Base-by-base conservation (phyloP, 768 basidiomycete species). In the Xerocomellus intermedius region DNA sequence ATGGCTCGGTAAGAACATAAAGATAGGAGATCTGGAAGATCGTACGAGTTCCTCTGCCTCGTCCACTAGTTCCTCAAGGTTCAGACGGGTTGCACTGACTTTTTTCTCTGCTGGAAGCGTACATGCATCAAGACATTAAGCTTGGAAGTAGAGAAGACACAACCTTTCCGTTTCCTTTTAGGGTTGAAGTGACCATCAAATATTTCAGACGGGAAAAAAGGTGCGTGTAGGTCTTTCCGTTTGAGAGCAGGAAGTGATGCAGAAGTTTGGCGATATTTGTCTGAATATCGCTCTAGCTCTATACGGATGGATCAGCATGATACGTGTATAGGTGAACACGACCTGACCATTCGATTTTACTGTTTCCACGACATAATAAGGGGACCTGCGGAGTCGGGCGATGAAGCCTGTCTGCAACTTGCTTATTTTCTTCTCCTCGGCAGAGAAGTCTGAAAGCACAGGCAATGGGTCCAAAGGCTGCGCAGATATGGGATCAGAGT, bases 271-370 rank as follows among this genome's bases (percentile, higher is more conserved):
- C 85, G 80, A 68, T 92, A 91, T 70, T 89, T 90, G 71, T 94
- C 91, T 17, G 89, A 91, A 67, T 91, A 94, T 28, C 88, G 83
- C 41, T 87, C 83, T 5, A 93, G 72, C 41, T 91, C 91, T 89
- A 57, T 35, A 56, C 7, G 14, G 38, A 50, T 33, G 12, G 13
- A 41, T 66, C 47, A 62, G 50, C 8, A 22, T 7, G 12, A 24
- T 8, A 42, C 13, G 9, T 8, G 16, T 17, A 14, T 33, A n/a
- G n/a, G 21, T 21, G 24, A 36, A 43, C 26, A 3, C 17, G 44
- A 26, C 59, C 71, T 44, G 50, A 80, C 79, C 89, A 46, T 77
- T 79, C 4, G 86, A 82, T 71, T 86, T 91, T 12, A 78, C 80
- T 37, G 77, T 71, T 70, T 94, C 89, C 17, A 86, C 82, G 48